Conservation (phyloP, 805 yeast species). For the Teunomyces gatunensis region DNA sequence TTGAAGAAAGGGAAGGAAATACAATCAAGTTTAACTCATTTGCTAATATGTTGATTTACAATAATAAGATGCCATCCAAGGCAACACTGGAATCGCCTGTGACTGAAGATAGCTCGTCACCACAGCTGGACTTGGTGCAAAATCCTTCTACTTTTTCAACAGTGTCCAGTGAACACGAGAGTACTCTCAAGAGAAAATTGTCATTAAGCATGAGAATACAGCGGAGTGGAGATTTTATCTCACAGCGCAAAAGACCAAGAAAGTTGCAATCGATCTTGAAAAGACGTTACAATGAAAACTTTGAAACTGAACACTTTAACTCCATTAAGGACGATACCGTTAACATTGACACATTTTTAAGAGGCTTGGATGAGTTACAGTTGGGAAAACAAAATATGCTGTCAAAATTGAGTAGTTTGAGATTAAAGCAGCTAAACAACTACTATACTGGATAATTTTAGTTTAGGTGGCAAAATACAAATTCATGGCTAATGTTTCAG, state of each 20-base stretch:
- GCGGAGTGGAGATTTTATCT: background rate
- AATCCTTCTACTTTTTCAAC: background rate
- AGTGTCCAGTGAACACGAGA: background rate
- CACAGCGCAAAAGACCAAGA: background rate
- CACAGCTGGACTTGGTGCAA: background rate
- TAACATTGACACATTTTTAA: constrained; percentile 7
- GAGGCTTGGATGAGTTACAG: constrained; percentile 8
- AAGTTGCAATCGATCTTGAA: constrained; percentile 22
- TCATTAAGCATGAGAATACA: background rate
- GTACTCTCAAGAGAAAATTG: background rate
- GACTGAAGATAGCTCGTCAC: background rate
- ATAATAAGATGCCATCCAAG: constrained; percentile 6
- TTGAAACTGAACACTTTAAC: constrained; percentile 15
- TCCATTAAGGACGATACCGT: constrained; percentile 6
- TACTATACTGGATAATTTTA: constrained; percentile 5
- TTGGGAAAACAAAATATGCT: constrained; percentile 4
- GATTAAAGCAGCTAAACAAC: constrained; percentile 7
- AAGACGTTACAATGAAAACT: constrained; percentile 23
- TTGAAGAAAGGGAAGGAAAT: background rate
- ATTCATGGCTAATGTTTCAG: background rate
- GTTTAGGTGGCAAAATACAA: background rate
- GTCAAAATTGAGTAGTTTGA: constrained; percentile 1
- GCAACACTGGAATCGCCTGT: background rate
- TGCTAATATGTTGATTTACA: constrained; percentile 15
- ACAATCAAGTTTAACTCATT: constrained; percentile 14